Base-by-base conservation (phyloP, 176 grass and related monocot species). In the Echinochloa phyllopogon region DNA sequence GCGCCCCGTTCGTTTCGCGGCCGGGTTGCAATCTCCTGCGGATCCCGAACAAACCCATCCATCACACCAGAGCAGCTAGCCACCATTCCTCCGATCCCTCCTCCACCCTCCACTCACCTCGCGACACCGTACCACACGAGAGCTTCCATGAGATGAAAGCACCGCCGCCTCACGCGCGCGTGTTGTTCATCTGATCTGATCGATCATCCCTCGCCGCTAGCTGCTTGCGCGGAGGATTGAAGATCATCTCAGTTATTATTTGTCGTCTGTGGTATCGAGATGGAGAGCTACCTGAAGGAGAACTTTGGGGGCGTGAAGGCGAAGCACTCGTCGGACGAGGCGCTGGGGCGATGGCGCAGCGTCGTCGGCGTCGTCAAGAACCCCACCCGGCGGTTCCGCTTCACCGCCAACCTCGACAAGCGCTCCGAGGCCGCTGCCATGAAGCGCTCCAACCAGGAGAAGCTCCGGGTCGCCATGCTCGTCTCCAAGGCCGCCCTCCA, bases 351-450 rank as follows among this genome's bases (percentile, higher is more conserved):
- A 76, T 95, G 96, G 96, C 80, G 93, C 65, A 90, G 90, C 37
- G 82, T 98, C 65, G 90, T 90, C 84, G 91, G 96, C 85, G 91
- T 98, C 71, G 96, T 98, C 85, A 98, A 98, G 93, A 98, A 98
- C 86, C 96, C 96, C 21, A 95, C 93, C 39, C 79, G 96, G 0
- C 85, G 96, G 1, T 98, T 98, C 83, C 84, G 96, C 65, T 95
- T 95, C 81, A 98, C 96, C 29, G 96, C 96, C 64, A 98, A 98
- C 82, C 90, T 98, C 87, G 59, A 29, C 77, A 98, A 95, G 93
- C 88, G 95, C 65, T 95, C 87, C 29, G 93, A 98, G 87, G 93
- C 85, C 0, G 91, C 84, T 21, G 93, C 87, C 83, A 98, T 98
- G 93, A 98, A 94, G 87, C 86, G 85, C 3, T 88, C 96, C 73